These are phyloP conservation scores for Colletotrichum sp. DNA, from an alignment of 2,329 filamentous ascomycete genomes.

Conservation along the genomic window DNA sequence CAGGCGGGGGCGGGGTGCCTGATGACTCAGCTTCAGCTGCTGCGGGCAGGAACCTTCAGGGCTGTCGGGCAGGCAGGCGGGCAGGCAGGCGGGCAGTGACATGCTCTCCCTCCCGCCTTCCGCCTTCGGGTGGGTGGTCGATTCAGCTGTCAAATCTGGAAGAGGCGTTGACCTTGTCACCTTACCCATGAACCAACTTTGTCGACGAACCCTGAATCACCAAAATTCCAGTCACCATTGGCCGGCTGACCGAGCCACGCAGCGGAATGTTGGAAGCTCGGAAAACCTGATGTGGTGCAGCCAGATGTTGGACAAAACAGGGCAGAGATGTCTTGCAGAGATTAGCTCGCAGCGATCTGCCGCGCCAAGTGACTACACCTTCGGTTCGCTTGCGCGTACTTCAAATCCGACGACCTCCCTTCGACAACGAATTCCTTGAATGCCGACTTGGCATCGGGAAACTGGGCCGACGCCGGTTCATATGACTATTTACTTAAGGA, in stretches of 20 bases:
- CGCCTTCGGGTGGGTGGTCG: background rate
- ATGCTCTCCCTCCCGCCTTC: background rate
- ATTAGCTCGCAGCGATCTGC: slow-evolving; percentile 16
- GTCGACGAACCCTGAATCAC: background rate
- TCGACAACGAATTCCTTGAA: background rate
- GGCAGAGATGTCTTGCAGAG: background rate
- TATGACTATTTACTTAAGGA: background rate
- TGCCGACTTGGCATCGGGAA: background rate
- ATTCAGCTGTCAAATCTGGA: background rate
- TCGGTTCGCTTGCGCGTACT: background rate
- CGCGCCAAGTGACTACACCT: background rate
- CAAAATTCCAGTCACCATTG: background rate
- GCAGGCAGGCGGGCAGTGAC: background rate
- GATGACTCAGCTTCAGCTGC: slow-evolving; percentile 1
- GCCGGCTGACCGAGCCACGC: background rate
- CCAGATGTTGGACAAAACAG: slow-evolving; percentile 1
- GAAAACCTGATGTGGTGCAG: background rate
- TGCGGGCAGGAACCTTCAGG: background rate
- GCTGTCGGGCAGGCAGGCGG: background rate
- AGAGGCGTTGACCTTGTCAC: background rate
- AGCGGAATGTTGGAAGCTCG: background rate
- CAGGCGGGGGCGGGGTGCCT: slow-evolving; percentile 2
- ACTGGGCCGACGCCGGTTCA: background rate
- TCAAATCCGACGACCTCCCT: slow-evolving; percentile 4
- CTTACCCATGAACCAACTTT: slow-evolving; percentile 6